Evolutionary conservation across 2,329 filamentous ascomycete species (phyloP).

Genomic region (Basipetospora sp.): DNA sequence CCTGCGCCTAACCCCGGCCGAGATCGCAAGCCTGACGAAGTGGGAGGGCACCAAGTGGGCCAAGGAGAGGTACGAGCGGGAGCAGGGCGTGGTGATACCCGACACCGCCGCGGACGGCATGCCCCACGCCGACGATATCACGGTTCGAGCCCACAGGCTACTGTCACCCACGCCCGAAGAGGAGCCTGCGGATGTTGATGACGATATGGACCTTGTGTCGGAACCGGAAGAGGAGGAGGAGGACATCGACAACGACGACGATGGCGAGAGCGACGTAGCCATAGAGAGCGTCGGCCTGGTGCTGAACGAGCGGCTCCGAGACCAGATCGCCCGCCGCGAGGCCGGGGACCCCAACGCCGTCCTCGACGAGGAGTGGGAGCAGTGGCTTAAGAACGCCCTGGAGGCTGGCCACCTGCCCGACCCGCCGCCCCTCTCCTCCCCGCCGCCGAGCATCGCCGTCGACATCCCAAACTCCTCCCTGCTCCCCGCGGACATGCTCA

Average conservation of each 20-base stretch:
- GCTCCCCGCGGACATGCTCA: slow-evolving; percentile 37
- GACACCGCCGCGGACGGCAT: slow-evolving; percentile 62
- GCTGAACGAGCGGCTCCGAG: slow-evolving; percentile 49
- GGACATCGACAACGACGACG: slow-evolving; percentile 7
- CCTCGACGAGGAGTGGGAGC: slow-evolving; percentile 59
- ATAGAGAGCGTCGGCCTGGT: slow-evolving; percentile 43
- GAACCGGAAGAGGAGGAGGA: slow-evolving; percentile 7
- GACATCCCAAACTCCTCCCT: slow-evolving; percentile 15
- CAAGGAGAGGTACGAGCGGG: slow-evolving; percentile 62
- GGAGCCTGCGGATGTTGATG: slow-evolving; percentile 9
- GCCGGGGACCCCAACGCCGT: slow-evolving; percentile 42
- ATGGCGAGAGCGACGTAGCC: slow-evolving; percentile 36
- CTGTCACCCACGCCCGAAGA: slow-evolving; percentile 1
- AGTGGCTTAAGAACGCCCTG: slow-evolving; percentile 57
- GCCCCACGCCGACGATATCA: slow-evolving; percentile 19
- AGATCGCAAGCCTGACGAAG: slow-evolving; percentile 59
- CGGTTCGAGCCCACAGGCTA: too few species aligned
- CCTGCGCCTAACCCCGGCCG: slow-evolving; percentile 50
- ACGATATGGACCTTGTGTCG: slow-evolving; percentile 7
- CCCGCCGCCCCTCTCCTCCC: slow-evolving; percentile 17
- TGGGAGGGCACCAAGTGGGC: slow-evolving; percentile 79
- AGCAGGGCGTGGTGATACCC: slow-evolving; percentile 53
- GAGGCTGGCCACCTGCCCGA: slow-evolving; percentile 42
- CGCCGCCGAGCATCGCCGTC: too few species aligned
- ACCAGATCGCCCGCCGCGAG: slow-evolving; percentile 47